These are phyloP conservation scores for Phytophthora quininea DNA, from an alignment of 352 stramenopile species.

Conservation along the genomic window DNA sequence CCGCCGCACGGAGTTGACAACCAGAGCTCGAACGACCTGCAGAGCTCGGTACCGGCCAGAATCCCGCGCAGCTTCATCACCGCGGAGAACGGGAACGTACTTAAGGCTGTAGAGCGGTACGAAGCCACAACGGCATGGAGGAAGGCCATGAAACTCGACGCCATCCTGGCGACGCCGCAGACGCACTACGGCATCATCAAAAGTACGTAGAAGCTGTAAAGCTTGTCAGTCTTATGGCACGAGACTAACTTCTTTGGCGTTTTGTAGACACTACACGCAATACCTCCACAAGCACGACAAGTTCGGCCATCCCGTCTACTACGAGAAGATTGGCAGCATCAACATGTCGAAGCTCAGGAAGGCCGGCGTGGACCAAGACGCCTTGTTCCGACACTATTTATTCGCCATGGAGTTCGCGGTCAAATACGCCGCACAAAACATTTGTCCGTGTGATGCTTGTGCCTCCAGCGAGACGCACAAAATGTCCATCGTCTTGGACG, in stretches of 20 bases:
- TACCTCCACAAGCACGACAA: constrained; percentile 85
- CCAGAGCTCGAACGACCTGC: constrained; percentile 1
- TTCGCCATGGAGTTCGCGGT: constrained; percentile 87
- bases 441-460: constrained; percentile 64
- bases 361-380: constrained; percentile 62
- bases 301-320: constrained; percentile 79
- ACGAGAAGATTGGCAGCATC: constrained; percentile 82
- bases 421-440: constrained; percentile 69
- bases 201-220: constrained; percentile 34
- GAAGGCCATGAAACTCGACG: constrained; percentile 70
- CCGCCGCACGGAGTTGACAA: constrained; percentile 12
- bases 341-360: constrained; percentile 84
- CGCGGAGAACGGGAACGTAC: constrained; percentile 64
- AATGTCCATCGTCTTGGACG: constrained; percentile 78
- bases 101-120: constrained; percentile 65
- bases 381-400: constrained; percentile 82
- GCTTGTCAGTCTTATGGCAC: not conserved
- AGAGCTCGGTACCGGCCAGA: constrained; percentile 14
- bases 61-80: constrained; percentile 62
- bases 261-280: constrained; percentile 72
- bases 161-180: constrained; percentile 62
- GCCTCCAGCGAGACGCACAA: constrained; percentile 73
- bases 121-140: constrained; percentile 77
- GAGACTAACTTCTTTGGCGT: not conserved
- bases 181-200: constrained; percentile 73